Percentiles rank a stretch among this genome's conserved stretches.
Conservation (phyloP, 805 yeast genomes). For the Metschnikowia kofuensis region DNA sequence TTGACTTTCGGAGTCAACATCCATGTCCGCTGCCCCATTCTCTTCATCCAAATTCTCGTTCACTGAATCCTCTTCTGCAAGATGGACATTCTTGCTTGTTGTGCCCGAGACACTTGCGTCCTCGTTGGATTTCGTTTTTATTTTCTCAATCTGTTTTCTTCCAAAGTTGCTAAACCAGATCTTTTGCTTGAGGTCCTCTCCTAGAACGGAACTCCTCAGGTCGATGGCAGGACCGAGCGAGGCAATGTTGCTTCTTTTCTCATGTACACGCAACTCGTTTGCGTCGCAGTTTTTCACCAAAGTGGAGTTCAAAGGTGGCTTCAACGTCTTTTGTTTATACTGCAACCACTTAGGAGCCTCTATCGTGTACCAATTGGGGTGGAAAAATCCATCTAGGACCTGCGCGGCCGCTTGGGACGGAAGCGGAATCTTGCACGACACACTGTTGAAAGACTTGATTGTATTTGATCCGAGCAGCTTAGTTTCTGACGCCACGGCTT, state of each 20-base stretch:
- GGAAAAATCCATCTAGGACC: conserved; percentile 41
- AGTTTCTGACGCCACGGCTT: conserved; percentile 42
- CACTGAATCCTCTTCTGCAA: background rate
- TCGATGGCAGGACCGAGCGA: conserved; percentile 39
- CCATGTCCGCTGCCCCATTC: conserved; percentile 1
- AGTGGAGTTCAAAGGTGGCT: conserved; percentile 27
- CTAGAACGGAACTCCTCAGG: conserved; percentile 32
- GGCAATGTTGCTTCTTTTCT: conserved; percentile 23
- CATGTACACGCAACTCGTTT: conserved; percentile 18
- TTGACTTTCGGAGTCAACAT: background rate
- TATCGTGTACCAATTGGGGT: conserved; percentile 45
- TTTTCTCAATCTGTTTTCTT: conserved; percentile 22
- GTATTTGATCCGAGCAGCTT: conserved; percentile 22
- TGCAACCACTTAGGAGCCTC: conserved; percentile 42
- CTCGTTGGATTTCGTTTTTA: background rate
- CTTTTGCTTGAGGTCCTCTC: conserved; percentile 29
- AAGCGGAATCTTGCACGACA: conserved; percentile 32
- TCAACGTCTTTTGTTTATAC: conserved; percentile 25
- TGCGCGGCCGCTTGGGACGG: conserved; percentile 32
- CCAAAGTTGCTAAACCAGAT: conserved; percentile 44
- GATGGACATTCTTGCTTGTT: conserved; percentile 9
- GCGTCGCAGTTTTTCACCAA: conserved; percentile 24
- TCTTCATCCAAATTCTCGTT: background rate
- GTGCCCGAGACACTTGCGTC: background rate
- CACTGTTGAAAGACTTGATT: conserved; percentile 31